Conservation (phyloP, 257 asterid genomes). For the Nicotiana otophora region DNA sequence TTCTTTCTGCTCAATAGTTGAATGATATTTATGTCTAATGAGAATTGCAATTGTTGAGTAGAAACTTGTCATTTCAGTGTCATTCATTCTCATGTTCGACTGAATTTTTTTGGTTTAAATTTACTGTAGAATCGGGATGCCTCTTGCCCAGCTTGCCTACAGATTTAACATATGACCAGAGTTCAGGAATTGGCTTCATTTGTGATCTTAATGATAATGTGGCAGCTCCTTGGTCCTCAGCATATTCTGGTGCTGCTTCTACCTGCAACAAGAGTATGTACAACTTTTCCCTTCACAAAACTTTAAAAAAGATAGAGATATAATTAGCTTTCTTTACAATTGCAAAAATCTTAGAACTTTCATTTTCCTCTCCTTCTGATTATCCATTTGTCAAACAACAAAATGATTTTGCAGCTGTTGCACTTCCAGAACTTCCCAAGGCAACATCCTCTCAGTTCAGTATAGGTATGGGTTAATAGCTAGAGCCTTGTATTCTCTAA, state of each 20-base stretch:
- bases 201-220: slow-evolving; percentile 25
- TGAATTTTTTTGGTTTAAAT: neutral
- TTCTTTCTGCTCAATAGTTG: neutral
- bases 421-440: slow-evolving; percentile 21
- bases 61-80: neutral
- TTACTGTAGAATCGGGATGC: slow-evolving; percentile 25
- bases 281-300: neutral
- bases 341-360: neutral
- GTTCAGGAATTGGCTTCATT: slow-evolving; percentile 27
- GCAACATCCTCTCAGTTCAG: slow-evolving; percentile 20
- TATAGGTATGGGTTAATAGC: neutral
- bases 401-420: neutral
- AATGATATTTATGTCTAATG: neutral
- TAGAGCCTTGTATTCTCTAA: neutral
- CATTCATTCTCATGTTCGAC: neutral
- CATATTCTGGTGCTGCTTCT: slow-evolving; percentile 7
- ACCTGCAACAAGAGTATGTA: slow-evolving; percentile 22
- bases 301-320: neutral
- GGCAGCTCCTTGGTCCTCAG: slow-evolving; percentile 26
- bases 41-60: neutral
- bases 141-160: slow-evolving; percentile 20
- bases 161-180: slow-evolving; percentile 22
- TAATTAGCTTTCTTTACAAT: neutral
- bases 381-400: neutral
- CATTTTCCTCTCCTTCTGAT: neutral